phyloP scores from a whole-genome alignment of 2,329 filamentous ascomycete species.

The Ophiocordyceps camponoti-saundersi region DNA sequence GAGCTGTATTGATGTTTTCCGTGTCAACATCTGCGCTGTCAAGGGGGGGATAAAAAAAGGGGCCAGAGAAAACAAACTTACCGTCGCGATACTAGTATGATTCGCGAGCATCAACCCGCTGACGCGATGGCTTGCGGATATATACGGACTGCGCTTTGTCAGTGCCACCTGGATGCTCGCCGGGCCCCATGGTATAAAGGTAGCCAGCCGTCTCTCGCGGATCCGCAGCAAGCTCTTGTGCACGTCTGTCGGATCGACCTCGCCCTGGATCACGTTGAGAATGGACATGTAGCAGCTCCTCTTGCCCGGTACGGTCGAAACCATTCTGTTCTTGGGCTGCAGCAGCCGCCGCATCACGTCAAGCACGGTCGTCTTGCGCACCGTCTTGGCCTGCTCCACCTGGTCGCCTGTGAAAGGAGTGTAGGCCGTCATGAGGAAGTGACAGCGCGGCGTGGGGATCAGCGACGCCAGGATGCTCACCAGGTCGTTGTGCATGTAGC shows the following conservation, averaged over 20 bases:
- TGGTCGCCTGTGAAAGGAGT: conserved; percentile 95
- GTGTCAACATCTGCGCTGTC: not conserved
- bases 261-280: conserved; percentile 95
- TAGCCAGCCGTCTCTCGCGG: conserved; percentile 79
- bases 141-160: conserved; percentile 91
- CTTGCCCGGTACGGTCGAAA: conserved; percentile 86
- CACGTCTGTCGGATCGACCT: conserved; percentile 93
- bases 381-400: conserved; percentile 91
- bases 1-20: conserved; percentile 27
- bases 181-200: conserved; percentile 96
- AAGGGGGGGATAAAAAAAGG: not conserved
- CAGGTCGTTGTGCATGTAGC: conserved; percentile 99
- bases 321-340: conserved; percentile 98
- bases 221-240: conserved; percentile 97
- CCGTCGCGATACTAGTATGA: conserved; percentile 89
- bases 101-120: conserved; percentile 96
- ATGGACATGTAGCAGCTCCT: conserved; percentile 99
- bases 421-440: conserved; percentile 97
- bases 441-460: conserved; percentile 89
- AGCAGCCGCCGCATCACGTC: conserved; percentile 93
- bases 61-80: conserved; percentile 13
- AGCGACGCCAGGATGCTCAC: conserved; percentile 92
- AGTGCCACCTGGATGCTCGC: conserved; percentile 94
- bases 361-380: conserved; percentile 92
- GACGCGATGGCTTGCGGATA: conserved; percentile 84